Conservation (phyloP, 371 early-diverging fungal genomes). For the Apophysomyces ossiformis region DNA sequence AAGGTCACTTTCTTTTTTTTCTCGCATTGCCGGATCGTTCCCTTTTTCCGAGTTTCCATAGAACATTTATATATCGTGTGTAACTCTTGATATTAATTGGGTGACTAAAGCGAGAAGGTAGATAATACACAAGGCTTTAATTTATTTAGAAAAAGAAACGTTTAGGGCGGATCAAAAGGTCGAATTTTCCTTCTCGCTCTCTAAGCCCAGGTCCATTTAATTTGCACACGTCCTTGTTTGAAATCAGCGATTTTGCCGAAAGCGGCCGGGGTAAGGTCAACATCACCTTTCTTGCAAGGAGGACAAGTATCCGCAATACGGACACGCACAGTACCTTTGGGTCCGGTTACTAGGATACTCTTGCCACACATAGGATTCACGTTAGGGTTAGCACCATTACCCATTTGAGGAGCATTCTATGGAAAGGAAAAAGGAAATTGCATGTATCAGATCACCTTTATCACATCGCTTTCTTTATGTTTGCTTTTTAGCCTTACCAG, state of each 20-base stretch:
- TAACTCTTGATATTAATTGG: no score
- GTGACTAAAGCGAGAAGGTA: no score
- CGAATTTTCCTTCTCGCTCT: background rate
- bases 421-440: background rate
- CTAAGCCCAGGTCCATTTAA: constrained; percentile 51
- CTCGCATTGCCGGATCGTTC: no score
- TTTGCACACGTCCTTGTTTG: constrained; percentile 47
- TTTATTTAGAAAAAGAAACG: no score
- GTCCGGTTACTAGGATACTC: constrained; percentile 39
- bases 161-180: no score
- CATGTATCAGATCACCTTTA: no score
- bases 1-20: no score
- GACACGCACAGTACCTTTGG: constrained; percentile 42
- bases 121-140: no score
- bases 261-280: constrained; percentile 61
- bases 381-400: constrained; percentile 37
- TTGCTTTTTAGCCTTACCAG: constrained; percentile 29
- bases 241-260: constrained; percentile 51
- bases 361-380: constrained; percentile 43
- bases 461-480: background rate
- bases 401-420: constrained; percentile 53
- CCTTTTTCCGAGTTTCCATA: no score
- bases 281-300: constrained; percentile 42
- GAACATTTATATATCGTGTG: no score
- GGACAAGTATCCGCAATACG: constrained; percentile 53